These are phyloP conservation scores for Sarocladium strictum DNA, from an alignment of 2,329 filamentous ascomycete genomes.

Conservation along the genomic window DNA sequence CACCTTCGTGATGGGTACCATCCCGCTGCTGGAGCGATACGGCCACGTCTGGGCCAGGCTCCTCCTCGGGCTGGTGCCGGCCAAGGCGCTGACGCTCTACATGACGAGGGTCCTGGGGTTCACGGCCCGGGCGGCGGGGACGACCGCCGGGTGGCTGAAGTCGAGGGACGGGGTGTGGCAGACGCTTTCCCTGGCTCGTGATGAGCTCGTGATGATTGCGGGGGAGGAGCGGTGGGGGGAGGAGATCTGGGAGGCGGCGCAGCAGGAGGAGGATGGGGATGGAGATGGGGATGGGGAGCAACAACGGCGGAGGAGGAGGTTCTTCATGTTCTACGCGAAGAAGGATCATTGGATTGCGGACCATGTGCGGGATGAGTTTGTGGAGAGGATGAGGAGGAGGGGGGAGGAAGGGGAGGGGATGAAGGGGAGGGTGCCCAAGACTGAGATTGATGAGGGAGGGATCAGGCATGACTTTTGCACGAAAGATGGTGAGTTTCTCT, in stretches of 20 bases:
- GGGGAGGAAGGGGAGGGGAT: constrained; percentile 30
- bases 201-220: constrained; percentile 52
- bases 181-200: constrained; percentile 50
- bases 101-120: constrained; percentile 40
- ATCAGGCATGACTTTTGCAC: constrained; percentile 57
- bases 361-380: constrained; percentile 49
- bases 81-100: constrained; percentile 33
- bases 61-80: constrained; percentile 37
- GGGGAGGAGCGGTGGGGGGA: constrained; percentile 53
- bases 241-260: constrained; percentile 49
- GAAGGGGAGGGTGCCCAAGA: constrained; percentile 29
- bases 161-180: constrained; percentile 54
- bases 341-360: constrained; percentile 59
- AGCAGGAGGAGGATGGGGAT: constrained; percentile 53
- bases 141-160: constrained; percentile 48
- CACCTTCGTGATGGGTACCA: background rate
- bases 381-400: constrained; percentile 32
- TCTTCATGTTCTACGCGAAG: constrained; percentile 55
- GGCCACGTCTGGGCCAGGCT: constrained; percentile 34
- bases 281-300: constrained; percentile 13
- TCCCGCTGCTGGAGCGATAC: constrained; percentile 30
- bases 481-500: constrained; percentile 26
- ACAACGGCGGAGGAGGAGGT: constrained; percentile 31
- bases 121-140: constrained; percentile 38
- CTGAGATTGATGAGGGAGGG: constrained; percentile 49